Percentiles rank a stretch among this genome's conserved stretches.
phyloP scores from a whole-genome alignment of 2,329 filamentous ascomycete species.

The Fusarium haematococcum region DNA sequence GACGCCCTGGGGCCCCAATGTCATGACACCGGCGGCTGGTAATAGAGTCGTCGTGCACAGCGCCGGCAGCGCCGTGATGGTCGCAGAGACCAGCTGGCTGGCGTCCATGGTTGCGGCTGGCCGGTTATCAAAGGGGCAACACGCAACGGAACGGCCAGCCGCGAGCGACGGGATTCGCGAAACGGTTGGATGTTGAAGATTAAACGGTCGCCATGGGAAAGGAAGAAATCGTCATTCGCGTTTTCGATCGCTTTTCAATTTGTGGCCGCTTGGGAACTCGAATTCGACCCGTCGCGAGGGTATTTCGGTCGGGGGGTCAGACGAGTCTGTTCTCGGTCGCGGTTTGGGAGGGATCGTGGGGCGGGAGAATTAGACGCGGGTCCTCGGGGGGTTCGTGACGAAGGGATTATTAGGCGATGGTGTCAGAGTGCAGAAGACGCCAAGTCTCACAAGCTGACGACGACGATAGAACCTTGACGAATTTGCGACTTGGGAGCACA shows the following conservation, averaged over 20 bases:
- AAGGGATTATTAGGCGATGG: constrained; percentile 16
- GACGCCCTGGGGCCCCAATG: constrained; percentile 62
- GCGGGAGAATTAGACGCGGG: constrained; percentile 24
- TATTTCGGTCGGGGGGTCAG: constrained; percentile 6
- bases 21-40: constrained; percentile 59
- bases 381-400: constrained; percentile 16
- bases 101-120: constrained; percentile 44
- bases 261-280: background rate
- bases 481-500: background rate
- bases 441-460: background rate
- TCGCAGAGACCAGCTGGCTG: constrained; percentile 38
- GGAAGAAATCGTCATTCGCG: background rate
- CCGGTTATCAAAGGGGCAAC: constrained; percentile 31
- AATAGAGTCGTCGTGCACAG: constrained; percentile 58
- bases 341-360: constrained; percentile 28
- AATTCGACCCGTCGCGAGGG: constrained; percentile 8
- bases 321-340: constrained; percentile 23
- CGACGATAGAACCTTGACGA: background rate
- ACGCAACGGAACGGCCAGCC: constrained; percentile 42
- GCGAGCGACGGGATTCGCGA: constrained; percentile 41
- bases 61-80: constrained; percentile 46
- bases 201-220: constrained; percentile 40
- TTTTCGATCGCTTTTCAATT: constrained; percentile 5
- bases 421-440: constrained; percentile 10
- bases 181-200: constrained; percentile 20